Percentiles rank a stretch among this genome's conserved stretches.
Conservation (phyloP, 805 yeast species). For the Jamesozyma jinghongensis region DNA sequence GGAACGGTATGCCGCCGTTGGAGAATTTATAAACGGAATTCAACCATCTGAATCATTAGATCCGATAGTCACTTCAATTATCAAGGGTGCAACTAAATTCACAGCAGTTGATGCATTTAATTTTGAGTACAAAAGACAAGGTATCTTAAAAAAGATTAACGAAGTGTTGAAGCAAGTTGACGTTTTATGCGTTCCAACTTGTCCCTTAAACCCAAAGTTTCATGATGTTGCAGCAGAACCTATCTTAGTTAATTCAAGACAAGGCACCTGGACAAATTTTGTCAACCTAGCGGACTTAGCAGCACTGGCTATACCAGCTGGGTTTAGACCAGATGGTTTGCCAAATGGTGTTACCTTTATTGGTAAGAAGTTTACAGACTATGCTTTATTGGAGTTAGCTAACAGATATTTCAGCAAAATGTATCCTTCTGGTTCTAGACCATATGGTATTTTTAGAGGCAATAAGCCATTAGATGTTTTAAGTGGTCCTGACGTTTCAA, state of each 20-base stretch:
- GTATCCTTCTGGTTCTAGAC: conserved; percentile 40
- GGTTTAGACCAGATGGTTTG: conserved; percentile 77
- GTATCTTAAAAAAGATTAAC: conserved; percentile 57
- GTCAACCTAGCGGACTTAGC: conserved; percentile 90
- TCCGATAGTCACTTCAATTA: conserved; percentile 71
- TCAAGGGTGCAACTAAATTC: conserved; percentile 66
- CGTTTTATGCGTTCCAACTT: conserved; percentile 82
- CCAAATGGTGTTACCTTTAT: conserved; percentile 87
- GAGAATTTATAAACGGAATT: conserved; percentile 58
- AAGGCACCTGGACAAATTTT: conserved; percentile 98
- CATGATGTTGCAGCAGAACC: conserved; percentile 70
- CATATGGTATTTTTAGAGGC: conserved; percentile 38
- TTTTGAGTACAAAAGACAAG: conserved; percentile 80
- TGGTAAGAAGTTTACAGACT: conserved; percentile 77
- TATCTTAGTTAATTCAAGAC: conserved; percentile 70
- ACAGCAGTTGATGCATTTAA: conserved; percentile 79
- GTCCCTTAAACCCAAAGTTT: conserved; percentile 84
- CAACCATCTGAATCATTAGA: conserved; percentile 68
- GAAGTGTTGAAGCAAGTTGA: conserved; percentile 52
- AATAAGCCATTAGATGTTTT: conserved; percentile 11
- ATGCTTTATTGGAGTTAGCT: conserved; percentile 80
- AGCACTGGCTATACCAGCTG: conserved; percentile 86
- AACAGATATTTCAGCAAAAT: conserved; percentile 49
- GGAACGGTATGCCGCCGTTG: conserved; percentile 80
- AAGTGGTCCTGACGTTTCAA: conserved; percentile 19